Base-by-base conservation (phyloP, 768 basidiomycete genomes). In the Terana coerulea region DNA sequence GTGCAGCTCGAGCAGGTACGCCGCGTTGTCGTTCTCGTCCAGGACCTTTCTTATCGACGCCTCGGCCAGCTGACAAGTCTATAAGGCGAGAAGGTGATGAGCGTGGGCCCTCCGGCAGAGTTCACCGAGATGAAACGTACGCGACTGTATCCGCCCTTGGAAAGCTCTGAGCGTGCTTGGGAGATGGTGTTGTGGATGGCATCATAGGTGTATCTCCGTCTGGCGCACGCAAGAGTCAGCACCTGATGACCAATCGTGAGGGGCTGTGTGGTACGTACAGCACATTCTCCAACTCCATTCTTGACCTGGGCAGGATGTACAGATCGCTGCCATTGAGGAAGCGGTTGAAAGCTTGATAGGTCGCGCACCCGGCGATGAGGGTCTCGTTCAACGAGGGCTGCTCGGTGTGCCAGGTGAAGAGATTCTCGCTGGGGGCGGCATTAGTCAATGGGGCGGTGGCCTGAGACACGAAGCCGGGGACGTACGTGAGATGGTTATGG, bases 151-250 rank as follows among this genome's bases (percentile, higher is more conserved):
- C 80, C 79, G 12, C 79, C 81, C 1, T 78, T 74, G 54, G 81
- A 76, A 14, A 89, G 71, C 15, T 79, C 70, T 17, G 81, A 79
- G 39, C 83, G 83, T 59, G 85, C 83, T 52, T 76, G 77, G 15
- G 89, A 73, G 61, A 91, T 88, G 8, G 80, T 78, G 61, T 91
- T 91, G 66, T 91, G 90, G 49, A 91, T 88, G 10, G 83, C 80
- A 56, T 91, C 88, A 60, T 87, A 82, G 0, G 85, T 79, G 61
- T 91, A 91, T 62, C 88, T 75, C 50, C 82, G 76, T 52, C 88
- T 91, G 63, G n/a, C 28, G 19, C 17, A 11, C 22, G 21, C 6
- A 17, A 24, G 53, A 26, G 41, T 43, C 15, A 37, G n/a, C 11
- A 30, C 17, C 21, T 22, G 45, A 21, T 17, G 49, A n/a, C 47